Percentiles rank a stretch among this genome's conserved stretches.
phyloP scores from a whole-genome alignment of 768 basidiomycete species.

The Sistotremastrum niveocremeum region DNA sequence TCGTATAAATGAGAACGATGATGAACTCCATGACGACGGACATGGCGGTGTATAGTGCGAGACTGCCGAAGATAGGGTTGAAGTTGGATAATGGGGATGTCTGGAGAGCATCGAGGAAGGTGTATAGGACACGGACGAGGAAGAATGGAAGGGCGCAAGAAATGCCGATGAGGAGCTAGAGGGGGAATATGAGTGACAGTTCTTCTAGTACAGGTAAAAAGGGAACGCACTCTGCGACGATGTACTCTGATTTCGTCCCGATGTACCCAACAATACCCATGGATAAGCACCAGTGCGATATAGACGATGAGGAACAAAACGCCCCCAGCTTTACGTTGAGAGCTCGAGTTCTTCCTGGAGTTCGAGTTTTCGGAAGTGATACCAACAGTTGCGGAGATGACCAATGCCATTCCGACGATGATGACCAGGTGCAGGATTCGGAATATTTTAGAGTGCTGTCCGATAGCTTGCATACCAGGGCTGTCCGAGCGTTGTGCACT shows the following conservation, averaged over 20 bases:
- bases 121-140: slow-evolving; percentile 42
- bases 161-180: slow-evolving; percentile 43
- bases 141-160: slow-evolving; percentile 46
- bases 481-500: no score
- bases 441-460: slow-evolving; percentile 2
- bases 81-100: slow-evolving; percentile 37
- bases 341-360: slow-evolving; percentile 10
- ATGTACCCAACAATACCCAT: slow-evolving; percentile 16
- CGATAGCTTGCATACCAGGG: no score
- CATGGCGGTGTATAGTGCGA: slow-evolving; percentile 45
- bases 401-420: slow-evolving; percentile 16
- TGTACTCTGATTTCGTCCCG: slow-evolving; percentile 32
- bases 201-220: background rate
- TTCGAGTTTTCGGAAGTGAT: slow-evolving; percentile 6
- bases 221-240: slow-evolving; percentile 28
- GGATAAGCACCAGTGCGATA: slow-evolving; percentile 18
- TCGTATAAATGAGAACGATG: slow-evolving; percentile 30
- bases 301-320: slow-evolving; percentile 23
- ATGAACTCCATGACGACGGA: slow-evolving; percentile 47
- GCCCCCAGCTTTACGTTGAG: slow-evolving; percentile 20
- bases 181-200: background rate
- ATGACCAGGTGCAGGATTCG: slow-evolving; percentile 19
- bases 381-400: slow-evolving; percentile 18
- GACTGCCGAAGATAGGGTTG: slow-evolving; percentile 42
- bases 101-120: slow-evolving; percentile 45